Base-by-base conservation (phyloP, 306 rosid species). In the Inga laurina region DNA sequence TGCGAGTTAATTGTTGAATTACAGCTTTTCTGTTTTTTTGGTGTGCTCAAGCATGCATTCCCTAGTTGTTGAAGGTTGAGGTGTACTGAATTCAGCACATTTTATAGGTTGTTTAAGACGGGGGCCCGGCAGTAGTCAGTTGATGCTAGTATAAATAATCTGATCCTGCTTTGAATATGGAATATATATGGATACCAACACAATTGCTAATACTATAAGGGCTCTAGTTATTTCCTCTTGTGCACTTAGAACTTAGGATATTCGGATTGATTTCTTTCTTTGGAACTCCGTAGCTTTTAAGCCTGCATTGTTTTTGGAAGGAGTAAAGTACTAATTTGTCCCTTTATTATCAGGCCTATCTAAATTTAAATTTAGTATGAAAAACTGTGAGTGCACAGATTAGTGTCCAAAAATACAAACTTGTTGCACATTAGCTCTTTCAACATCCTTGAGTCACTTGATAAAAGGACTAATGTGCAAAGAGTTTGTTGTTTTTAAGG, bases 1-100 rank as follows among this genome's bases (percentile, higher is more conserved):
- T 81, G 52, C 79, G 66, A 76, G 75, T 85, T 10, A 79, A 79
- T 84, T 83, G 79, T 52, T 86, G 62, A 79, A 68, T 85, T 89
- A 72, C 64, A 37, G 76, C 59, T 34, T 72, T 45, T 78, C 61
- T 84, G 22, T 10, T 72, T 85, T 80, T 69, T 81, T 78, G 76
- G 82, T 81, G 83, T 85, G 77, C 80, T 79, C 32, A 21, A 72
- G 74, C 64, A 65, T 85, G 13, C 72, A 68, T 64, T 83, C 85
- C 51, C 56, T 76, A 24, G 37, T 64, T 76, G 83, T 44, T 84
- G 57, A 77, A 73, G 71, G 67, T 48, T 22, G 81, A 27, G 65
- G 90, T 22, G 68, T 24, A 54, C 49, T 75, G 80, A 86, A 74
- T 84, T 83, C 54, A 35, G 74, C 78, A 6, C 71, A 65, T 65